phyloP scores from a whole-genome alignment of 139 green algal species.

The Desmodesmus armatus region DNA sequence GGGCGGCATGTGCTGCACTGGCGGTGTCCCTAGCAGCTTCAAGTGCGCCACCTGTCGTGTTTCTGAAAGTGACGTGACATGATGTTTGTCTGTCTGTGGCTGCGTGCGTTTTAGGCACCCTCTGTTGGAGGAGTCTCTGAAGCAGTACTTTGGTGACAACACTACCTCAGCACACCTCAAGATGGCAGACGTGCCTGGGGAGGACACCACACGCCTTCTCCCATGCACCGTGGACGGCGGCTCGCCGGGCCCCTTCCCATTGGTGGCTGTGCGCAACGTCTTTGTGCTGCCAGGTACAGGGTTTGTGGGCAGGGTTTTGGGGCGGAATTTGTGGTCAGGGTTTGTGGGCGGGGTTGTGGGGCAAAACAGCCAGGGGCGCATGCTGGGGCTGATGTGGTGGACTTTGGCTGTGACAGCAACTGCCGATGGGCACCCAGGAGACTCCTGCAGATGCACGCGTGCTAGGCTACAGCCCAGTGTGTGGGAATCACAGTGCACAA shows the following conservation, averaged over 20 bases:
- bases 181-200: slow-evolving; percentile 81
- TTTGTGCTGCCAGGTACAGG: slow-evolving; percentile 86
- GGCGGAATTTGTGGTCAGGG: neutral
- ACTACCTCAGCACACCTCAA: slow-evolving; percentile 86
- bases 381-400: no score
- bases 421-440: no score
- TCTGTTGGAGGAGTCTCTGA: slow-evolving; percentile 69
- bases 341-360: neutral
- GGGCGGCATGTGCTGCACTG: no score
- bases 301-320: neutral
- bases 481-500: no score
- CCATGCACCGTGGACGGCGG: neutral
- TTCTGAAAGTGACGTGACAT: no score
- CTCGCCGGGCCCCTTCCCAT: slow-evolving; percentile 68
- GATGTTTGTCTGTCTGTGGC: no score
- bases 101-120: slow-evolving; percentile 54
- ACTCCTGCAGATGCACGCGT: no score
- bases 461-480: no score
- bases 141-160: slow-evolving; percentile 72
- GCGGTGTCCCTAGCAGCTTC: no score
- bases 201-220: slow-evolving; percentile 16
- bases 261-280: slow-evolving; percentile 83
- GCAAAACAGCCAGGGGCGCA: neutral
- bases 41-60: no score
- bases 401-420: no score